Percentiles rank a stretch among this genome's conserved stretches.
Evolutionary conservation across 202 grass and related monocot genomes (phyloP).

Genomic region (Eragrostis tef): DNA sequence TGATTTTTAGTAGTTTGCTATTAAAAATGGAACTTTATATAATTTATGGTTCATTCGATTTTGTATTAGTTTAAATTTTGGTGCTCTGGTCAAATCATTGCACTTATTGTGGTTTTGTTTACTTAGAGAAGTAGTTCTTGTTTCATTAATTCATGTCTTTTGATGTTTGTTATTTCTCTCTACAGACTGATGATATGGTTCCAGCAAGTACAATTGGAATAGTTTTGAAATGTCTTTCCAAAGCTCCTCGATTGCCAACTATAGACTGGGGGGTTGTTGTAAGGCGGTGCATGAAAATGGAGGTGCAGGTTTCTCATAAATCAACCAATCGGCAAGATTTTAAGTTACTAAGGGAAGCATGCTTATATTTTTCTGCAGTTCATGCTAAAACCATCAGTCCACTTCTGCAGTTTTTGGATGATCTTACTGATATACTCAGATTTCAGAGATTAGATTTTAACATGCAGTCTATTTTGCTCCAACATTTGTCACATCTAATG

Average conservation of each 20-base stretch:
- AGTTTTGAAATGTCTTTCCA: constrained; percentile 80
- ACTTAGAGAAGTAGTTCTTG: constrained; percentile 36
- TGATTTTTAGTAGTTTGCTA: neutral
- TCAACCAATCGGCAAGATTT: constrained; percentile 38
- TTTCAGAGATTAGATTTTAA: constrained; percentile 77
- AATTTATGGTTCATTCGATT: constrained; percentile 21
- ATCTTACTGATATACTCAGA: constrained; percentile 77
- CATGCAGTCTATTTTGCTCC: constrained; percentile 65
- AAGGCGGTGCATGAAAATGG: constrained; percentile 72
- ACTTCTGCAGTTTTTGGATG: constrained; percentile 78
- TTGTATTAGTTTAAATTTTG: constrained; percentile 20
- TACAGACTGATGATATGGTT: constrained; percentile 51
- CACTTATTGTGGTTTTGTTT: constrained; percentile 30
- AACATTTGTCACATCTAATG: constrained; percentile 65
- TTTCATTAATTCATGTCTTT: constrained; percentile 9
- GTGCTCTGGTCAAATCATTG: neutral
- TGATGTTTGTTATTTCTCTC: constrained; percentile 41
- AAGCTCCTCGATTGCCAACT: constrained; percentile 74
- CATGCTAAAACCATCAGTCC: constrained; percentile 72
- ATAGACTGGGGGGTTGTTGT: constrained; percentile 83
- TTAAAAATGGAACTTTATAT: neutral
- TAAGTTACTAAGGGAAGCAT: constrained; percentile 64
- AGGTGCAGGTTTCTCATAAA: constrained; percentile 50
- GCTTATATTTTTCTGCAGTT: constrained; percentile 74
- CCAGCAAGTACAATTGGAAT: constrained; percentile 63